These are phyloP conservation scores for Solidago caesia DNA, from an alignment of 129 eudicot genomes.

Conservation along the genomic window DNA sequence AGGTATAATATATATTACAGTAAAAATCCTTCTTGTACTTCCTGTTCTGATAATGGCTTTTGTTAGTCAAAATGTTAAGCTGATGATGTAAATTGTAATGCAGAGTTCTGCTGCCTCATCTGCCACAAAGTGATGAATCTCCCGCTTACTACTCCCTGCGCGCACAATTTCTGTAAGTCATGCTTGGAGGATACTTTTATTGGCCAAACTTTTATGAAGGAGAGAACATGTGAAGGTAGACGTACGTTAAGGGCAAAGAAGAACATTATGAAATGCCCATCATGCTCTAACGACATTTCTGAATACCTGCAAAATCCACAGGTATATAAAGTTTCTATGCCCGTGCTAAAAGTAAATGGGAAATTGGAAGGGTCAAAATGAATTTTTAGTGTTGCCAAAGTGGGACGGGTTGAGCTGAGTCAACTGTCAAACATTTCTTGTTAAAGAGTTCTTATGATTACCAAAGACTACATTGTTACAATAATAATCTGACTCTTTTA, in stretches of 20 bases:
- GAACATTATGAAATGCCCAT: conserved; percentile 83
- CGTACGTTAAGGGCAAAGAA: conserved; percentile 69
- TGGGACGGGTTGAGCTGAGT: too few species aligned
- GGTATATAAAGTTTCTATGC: conserved; percentile 35
- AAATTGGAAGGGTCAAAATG: too few species aligned
- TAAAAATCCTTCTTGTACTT: background rate
- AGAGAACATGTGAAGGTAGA: conserved; percentile 75
- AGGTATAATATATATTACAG: background rate
- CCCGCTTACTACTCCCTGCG: conserved; percentile 89
- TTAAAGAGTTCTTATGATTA: too few species aligned
- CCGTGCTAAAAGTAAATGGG: too few species aligned
- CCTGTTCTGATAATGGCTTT: background rate
- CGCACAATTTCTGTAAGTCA: conserved; percentile 36
- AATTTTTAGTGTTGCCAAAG: too few species aligned
- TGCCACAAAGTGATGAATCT: conserved; percentile 64
- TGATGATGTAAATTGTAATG: conserved; percentile 14
- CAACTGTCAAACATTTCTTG: too few species aligned
- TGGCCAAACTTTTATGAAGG: conserved; percentile 60
- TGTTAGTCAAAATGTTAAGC: conserved; percentile 2
- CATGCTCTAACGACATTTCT: conserved; percentile 78
- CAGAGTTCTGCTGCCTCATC: conserved; percentile 73
- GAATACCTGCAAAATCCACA: conserved; percentile 84
- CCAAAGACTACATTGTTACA: background rate
- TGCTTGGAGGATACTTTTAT: conserved; percentile 52
- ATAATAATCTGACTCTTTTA: background rate